These are phyloP conservation scores for Kwoniella dendrophila DNA, from an alignment of 768 basidiomycete species.

Conservation along the genomic window DNA sequence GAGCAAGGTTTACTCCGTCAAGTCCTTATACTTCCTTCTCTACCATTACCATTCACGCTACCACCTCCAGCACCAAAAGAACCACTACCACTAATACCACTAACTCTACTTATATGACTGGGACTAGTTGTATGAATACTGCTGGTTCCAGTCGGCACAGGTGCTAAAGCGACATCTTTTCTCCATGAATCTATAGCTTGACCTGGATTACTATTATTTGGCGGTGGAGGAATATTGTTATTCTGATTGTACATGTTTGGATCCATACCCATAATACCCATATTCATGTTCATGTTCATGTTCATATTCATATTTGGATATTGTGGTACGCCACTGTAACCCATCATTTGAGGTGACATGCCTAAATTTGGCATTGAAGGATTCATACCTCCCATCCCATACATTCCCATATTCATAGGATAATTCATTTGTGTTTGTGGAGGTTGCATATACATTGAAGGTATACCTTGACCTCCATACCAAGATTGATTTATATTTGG, in stretches of 20 bases:
- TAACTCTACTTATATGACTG: neutral
- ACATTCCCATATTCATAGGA: constrained; percentile 1
- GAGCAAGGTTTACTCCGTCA: neutral
- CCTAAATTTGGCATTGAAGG: constrained; percentile 16
- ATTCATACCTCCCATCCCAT: constrained; percentile 2
- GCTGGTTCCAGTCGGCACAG: constrained; percentile 19
- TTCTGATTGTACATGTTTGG: neutral
- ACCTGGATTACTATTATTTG: constrained; percentile 3
- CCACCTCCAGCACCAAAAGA: neutral
- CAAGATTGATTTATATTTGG: neutral
- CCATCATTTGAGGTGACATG: too few species aligned
- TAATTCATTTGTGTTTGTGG: constrained; percentile 13
- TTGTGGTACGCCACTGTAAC: too few species aligned
- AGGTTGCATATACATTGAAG: too few species aligned
- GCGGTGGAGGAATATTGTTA: neutral
- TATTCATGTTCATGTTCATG: constrained; percentile 15
- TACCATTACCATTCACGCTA: neutral
- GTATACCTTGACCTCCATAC: too few species aligned
- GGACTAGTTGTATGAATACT: neutral
- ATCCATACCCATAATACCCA: constrained; percentile 1
- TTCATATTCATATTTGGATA: neutral
- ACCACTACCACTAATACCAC: neutral
- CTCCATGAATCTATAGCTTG: constrained; percentile 46
- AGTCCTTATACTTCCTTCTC: neutral
- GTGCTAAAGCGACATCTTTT: constrained; percentile 38